A percentile compares a stretch with the other conserved stretches of the same genome.
Conservation (phyloP, 2,329 filamentous ascomycete genomes). For the Mollisia scopiformis region DNA sequence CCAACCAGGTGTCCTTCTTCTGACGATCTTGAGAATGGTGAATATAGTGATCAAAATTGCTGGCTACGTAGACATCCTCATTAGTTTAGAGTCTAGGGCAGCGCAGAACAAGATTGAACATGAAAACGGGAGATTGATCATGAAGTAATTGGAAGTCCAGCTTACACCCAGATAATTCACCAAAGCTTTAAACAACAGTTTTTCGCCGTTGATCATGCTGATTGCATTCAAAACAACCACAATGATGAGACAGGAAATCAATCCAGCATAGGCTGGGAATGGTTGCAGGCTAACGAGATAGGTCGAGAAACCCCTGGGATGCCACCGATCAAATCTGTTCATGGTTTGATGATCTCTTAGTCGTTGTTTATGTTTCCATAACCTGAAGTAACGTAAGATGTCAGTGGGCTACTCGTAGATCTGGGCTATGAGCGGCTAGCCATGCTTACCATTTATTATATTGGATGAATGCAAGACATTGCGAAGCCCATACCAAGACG, state of each 20-base stretch:
- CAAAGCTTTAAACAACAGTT: slow-evolving; percentile 3
- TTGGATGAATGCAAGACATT: slow-evolving; percentile 18
- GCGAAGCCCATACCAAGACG: slow-evolving; percentile 14
- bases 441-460: slow-evolving; percentile 10
- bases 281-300: slow-evolving; percentile 8
- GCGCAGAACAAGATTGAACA: too few species aligned
- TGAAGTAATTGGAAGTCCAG: neutral
- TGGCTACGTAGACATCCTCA: neutral
- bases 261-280: slow-evolving; percentile 10
- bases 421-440: neutral
- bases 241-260: slow-evolving; percentile 12
- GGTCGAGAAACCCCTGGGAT: slow-evolving; percentile 1
- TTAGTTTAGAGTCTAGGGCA: neutral
- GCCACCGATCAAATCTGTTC: slow-evolving; percentile 10
- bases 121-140: neutral
- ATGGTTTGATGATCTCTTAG: neutral
- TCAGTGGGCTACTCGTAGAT: neutral
- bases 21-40: slow-evolving; percentile 1
- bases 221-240: slow-evolving; percentile 9
- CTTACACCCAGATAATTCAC: slow-evolving; percentile 5
- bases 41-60: slow-evolving; percentile 2
- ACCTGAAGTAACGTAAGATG: neutral
- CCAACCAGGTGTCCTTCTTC: neutral
- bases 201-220: slow-evolving; percentile 8
- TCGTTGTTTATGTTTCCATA: neutral